Conservation (phyloP, 2,329 filamentous ascomycete genomes). For the Colletotrichum sp. region DNA sequence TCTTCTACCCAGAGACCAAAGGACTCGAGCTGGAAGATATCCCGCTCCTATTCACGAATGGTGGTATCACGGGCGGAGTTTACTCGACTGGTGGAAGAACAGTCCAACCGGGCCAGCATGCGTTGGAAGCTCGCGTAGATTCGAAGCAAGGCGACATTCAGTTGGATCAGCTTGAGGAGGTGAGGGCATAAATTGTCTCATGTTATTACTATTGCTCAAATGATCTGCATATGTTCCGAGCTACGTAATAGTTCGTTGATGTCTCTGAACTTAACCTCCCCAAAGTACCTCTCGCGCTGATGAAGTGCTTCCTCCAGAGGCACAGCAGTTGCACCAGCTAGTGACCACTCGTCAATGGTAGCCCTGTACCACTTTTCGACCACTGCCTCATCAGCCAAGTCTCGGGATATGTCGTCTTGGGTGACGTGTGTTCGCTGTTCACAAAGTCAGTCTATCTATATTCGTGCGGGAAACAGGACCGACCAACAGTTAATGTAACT, state of each 20-base stretch:
- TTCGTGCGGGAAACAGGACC: not conserved
- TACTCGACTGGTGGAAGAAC: not conserved
- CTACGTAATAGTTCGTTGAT: not conserved
- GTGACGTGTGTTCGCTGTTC: not conserved
- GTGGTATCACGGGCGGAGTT: not conserved
- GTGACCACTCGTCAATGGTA: not conserved
- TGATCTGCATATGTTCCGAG: not conserved
- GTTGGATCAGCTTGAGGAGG: not conserved
- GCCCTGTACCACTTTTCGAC: not conserved
- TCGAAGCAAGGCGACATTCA: not conserved
- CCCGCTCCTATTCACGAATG: conserved; percentile 25
- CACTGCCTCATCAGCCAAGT: not conserved
- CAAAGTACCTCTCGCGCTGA: not conserved
- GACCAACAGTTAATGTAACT: not conserved
- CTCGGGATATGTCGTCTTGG: not conserved
- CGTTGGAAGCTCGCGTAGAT: not conserved
- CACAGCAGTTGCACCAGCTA: not conserved
- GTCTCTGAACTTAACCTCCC: not conserved
- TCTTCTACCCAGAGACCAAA: conserved; percentile 28
- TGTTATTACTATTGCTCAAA: not conserved
- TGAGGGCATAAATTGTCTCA: not conserved
- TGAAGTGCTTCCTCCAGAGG: not conserved
- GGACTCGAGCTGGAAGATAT: conserved; percentile 29
- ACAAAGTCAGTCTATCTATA: not conserved
- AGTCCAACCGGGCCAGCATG: not conserved